Percentiles rank a stretch among this genome's conserved stretches.
Conservation (phyloP, 768 basidiomycete genomes). For the Panaeolus cyanescens region DNA sequence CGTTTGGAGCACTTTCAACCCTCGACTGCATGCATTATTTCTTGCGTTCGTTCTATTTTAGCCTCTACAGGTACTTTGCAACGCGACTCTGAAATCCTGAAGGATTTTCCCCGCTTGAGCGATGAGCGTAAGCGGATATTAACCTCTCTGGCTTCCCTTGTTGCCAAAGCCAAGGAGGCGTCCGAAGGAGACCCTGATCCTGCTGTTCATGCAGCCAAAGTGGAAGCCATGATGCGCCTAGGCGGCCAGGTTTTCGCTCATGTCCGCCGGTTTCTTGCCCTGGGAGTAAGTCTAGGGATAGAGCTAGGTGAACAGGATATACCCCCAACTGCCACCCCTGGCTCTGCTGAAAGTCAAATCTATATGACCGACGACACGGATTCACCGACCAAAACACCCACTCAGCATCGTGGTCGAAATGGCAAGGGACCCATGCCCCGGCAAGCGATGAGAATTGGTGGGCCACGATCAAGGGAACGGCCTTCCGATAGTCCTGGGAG, state of each 20-base stretch:
- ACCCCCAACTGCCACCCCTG: constrained; percentile 27
- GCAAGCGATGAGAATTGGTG: constrained; percentile 21
- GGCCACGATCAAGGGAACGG: constrained; percentile 24
- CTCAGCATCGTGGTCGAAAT: constrained; percentile 30
- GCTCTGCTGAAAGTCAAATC: constrained; percentile 13
- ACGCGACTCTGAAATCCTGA: constrained; percentile 77
- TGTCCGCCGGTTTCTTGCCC: constrained; percentile 77
- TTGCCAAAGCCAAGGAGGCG: constrained; percentile 74
- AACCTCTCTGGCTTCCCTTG: constrained; percentile 77
- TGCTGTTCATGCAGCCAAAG: constrained; percentile 52
- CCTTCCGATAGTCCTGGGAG: constrained; percentile 13
- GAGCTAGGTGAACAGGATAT: constrained; percentile 56
- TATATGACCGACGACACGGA: constrained; percentile 21
- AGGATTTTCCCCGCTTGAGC: constrained; percentile 62
- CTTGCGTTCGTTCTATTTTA: constrained; percentile 87
- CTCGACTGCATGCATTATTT: constrained; percentile 92
- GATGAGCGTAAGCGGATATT: constrained; percentile 84
- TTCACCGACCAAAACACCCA: constrained; percentile 36
- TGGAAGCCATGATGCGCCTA: constrained; percentile 77
- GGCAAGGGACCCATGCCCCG: constrained; percentile 15
- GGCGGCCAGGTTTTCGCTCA: constrained; percentile 81
- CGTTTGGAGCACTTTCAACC: constrained; percentile 88
- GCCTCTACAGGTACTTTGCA: constrained; percentile 81
- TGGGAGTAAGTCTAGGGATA: constrained; percentile 75
- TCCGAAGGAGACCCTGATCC: constrained; percentile 52